Percentiles rank a stretch among this genome's conserved stretches.
Conservation (phyloP, 192 early-diverging fungal species). For the Martensiomyces pterosporus region DNA sequence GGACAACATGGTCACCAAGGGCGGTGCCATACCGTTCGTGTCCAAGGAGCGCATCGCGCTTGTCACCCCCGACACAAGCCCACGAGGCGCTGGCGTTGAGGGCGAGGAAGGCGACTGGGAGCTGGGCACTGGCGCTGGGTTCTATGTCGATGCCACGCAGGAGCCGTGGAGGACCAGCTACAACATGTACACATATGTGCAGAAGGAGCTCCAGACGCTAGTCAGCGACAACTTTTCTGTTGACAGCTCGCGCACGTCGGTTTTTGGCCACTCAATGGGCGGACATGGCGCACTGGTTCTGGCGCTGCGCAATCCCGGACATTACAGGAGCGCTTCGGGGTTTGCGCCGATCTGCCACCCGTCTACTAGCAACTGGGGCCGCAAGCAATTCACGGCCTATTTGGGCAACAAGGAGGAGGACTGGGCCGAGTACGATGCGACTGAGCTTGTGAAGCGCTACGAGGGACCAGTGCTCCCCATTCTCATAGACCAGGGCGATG, state of each 20-base stretch:
- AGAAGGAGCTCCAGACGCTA: slow-evolving; percentile 64
- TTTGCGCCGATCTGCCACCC: slow-evolving; percentile 84
- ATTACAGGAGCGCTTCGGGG: slow-evolving; percentile 70
- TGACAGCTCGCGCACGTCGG: slow-evolving; percentile 56
- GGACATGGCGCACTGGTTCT: slow-evolving; percentile 85
- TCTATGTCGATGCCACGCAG: slow-evolving; percentile 74
- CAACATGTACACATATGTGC: slow-evolving; percentile 81
- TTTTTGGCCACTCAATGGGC: slow-evolving; percentile 78
- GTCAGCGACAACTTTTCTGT: slow-evolving; percentile 57
- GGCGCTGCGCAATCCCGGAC: slow-evolving; percentile 66
- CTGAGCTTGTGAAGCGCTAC: slow-evolving; percentile 59
- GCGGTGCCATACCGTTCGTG: slow-evolving; percentile 63
- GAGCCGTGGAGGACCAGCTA: slow-evolving; percentile 71
- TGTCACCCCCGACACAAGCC: slow-evolving; percentile 82
- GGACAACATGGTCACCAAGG: slow-evolving; percentile 89
- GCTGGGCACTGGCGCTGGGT: slow-evolving; percentile 53
- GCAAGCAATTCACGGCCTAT: slow-evolving; percentile 74
- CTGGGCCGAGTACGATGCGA: slow-evolving; percentile 74
- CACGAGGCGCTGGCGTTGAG: slow-evolving; percentile 62
- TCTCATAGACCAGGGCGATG: slow-evolving; percentile 62
- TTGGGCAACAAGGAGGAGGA: slow-evolving; percentile 54
- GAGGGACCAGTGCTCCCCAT: slow-evolving; percentile 35
- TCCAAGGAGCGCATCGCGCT: slow-evolving; percentile 68
- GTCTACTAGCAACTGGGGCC: slow-evolving; percentile 68
- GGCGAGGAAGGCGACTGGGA: slow-evolving; percentile 67